Evolutionary conservation across 1,284 basidiomycete species (phyloP).

Genomic region (Microbotryum violaceum): DNA sequence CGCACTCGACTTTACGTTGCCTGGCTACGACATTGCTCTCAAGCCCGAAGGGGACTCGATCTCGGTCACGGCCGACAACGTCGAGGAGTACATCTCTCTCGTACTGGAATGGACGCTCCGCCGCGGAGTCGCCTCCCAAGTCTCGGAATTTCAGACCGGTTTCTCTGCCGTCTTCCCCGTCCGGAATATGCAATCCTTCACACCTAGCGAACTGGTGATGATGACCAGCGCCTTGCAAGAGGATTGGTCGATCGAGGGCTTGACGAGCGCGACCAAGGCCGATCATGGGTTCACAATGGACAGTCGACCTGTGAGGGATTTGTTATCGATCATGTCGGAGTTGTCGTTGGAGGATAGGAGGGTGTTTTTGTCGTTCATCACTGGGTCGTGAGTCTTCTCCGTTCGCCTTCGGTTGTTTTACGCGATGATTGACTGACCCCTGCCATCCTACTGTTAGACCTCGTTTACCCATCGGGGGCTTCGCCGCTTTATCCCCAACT

Average conservation of each 20-base stretch:
- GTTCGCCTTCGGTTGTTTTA: no score
- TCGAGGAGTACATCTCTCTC: slow-evolving; percentile 75
- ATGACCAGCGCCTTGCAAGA: slow-evolving; percentile 92
- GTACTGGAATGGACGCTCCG: slow-evolving; percentile 40
- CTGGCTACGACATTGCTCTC: slow-evolving; percentile 81
- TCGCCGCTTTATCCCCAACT: slow-evolving; percentile 86
- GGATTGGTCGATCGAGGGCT: slow-evolving; percentile 84
- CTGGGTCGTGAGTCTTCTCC: slow-evolving; percentile 56
- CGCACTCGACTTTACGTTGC: slow-evolving; percentile 89
- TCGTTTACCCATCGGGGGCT: slow-evolving; percentile 69
- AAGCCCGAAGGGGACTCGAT: slow-evolving; percentile 67
- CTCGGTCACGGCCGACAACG: slow-evolving; percentile 72
- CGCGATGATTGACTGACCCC: no score
- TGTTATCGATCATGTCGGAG: slow-evolving; percentile 77
- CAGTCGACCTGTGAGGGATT: slow-evolving; percentile 74
- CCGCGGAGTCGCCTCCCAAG: slow-evolving; percentile 35
- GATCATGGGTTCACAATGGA: slow-evolving; percentile 98
- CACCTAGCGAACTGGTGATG: slow-evolving; percentile 85
- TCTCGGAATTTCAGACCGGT: slow-evolving; percentile 42
- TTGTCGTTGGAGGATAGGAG: slow-evolving; percentile 68
- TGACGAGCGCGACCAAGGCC: slow-evolving; percentile 84
- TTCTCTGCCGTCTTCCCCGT: slow-evolving; percentile 79
- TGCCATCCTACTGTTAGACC: slow-evolving; percentile 21
- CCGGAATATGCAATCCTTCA: slow-evolving; percentile 79
- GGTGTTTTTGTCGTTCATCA: slow-evolving; percentile 92